Conservation (phyloP, 78 protist genomes). For the Polysphondylium violaceum region DNA sequence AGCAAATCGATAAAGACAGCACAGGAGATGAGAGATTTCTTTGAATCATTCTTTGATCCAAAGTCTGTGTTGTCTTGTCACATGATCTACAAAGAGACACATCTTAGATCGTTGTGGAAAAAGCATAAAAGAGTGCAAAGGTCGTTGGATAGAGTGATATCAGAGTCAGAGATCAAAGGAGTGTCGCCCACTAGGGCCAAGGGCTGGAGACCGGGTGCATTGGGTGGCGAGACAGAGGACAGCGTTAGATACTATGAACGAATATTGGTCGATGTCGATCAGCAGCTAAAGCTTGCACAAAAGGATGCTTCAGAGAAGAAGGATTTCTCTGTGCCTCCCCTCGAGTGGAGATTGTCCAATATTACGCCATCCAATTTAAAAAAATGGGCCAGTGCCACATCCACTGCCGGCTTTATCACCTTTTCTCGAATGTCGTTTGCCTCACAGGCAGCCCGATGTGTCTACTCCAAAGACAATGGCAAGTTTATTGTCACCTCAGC, state of each 20-base stretch:
- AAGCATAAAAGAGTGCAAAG: conserved; percentile 28
- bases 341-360: conserved; percentile 38
- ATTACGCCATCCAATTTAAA: conserved; percentile 28
- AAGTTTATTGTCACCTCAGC: conserved; percentile 42
- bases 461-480: conserved; percentile 17
- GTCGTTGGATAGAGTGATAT: conserved; percentile 16
- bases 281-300: conserved; percentile 22
- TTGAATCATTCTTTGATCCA: conserved; percentile 10
- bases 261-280: conserved; percentile 19
- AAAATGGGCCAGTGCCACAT: conserved; percentile 17
- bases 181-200: conserved; percentile 38
- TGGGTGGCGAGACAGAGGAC: conserved; percentile 35
- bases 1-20: conserved; percentile 25
- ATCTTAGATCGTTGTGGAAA: conserved; percentile 40
- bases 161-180: conserved; percentile 20
- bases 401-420: conserved; percentile 57
- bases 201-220: conserved; percentile 53
- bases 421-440: conserved; percentile 59
- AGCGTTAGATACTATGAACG: conserved; percentile 3
- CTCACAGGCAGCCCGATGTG: conserved; percentile 25
- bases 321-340: neutral
- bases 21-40: conserved; percentile 34
- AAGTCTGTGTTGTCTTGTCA: conserved; percentile 54
- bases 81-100: conserved; percentile 36
- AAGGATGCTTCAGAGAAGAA: conserved; percentile 6